phyloP scores from a whole-genome alignment of 495 filamentous ascomycete genomes.

The Xylaria curta region DNA sequence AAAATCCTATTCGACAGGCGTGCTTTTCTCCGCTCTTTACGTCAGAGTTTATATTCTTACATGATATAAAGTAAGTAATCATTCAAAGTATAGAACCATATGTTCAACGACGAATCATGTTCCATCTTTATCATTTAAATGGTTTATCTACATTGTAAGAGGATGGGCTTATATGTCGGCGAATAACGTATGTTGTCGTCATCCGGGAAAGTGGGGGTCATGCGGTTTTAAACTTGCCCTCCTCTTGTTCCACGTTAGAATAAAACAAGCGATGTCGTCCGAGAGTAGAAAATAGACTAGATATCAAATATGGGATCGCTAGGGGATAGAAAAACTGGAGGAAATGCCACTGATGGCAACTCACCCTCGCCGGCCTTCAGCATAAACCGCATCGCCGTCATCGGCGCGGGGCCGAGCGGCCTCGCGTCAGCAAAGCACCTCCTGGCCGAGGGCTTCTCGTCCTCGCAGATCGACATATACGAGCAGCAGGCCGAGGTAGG shows the following conservation, averaged over 20 bases:
- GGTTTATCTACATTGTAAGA: neutral
- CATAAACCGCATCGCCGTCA: slow-evolving; percentile 65
- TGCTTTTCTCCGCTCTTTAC: neutral
- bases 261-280: neutral
- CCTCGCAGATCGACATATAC: slow-evolving; percentile 75
- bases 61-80: neutral
- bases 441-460: slow-evolving; percentile 68
- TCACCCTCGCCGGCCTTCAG: slow-evolving; percentile 36
- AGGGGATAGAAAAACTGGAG: neutral
- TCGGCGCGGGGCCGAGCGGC: slow-evolving; percentile 75
- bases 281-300: neutral
- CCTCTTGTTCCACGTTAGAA: neutral
- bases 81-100: neutral
- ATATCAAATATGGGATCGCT: slow-evolving; percentile 18
- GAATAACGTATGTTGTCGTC: slow-evolving; percentile 9
- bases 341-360: neutral
- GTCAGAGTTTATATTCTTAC: neutral
- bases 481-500: slow-evolving; percentile 79
- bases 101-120: neutral
- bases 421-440: slow-evolving; percentile 76
- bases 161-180: neutral
- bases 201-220: neutral
- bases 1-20: neutral
- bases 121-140: neutral
- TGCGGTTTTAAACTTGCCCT: neutral